A percentile compares a stretch with the other conserved stretches of the same genome.
Conservation (phyloP, 2,329 filamentous ascomycete species). For the Chrysosporium queenslandicum region DNA sequence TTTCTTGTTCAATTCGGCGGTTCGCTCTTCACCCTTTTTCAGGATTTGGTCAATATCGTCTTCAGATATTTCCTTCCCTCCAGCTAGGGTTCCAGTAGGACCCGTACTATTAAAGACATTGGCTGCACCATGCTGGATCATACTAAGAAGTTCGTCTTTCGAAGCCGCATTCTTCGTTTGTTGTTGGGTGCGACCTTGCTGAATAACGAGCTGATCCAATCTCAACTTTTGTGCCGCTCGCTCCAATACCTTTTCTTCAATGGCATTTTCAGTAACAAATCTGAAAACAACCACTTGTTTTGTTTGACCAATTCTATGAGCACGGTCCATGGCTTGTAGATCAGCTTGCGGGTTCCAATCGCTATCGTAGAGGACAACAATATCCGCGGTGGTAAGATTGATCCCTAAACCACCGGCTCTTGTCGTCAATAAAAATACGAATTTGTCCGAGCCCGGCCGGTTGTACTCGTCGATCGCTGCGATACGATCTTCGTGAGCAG, state of each 20-base stretch:
- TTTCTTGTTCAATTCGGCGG: conserved; percentile 79
- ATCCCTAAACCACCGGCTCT: conserved; percentile 93
- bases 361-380: conserved; percentile 92
- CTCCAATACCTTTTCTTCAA: conserved; percentile 96
- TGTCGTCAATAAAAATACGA: conserved; percentile 89
- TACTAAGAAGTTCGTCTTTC: conserved; percentile 89
- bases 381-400: conserved; percentile 89
- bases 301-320: conserved; percentile 95
- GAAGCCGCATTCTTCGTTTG: conserved; percentile 84
- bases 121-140: conserved; percentile 99
- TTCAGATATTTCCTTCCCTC: conserved; percentile 59
- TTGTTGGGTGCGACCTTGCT: conserved; percentile 87
- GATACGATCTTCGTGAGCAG: conserved; percentile 94
- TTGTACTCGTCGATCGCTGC: conserved; percentile 98
- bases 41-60: conserved; percentile 88
- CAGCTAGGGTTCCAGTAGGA: conserved; percentile 49
- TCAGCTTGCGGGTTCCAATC: conserved; percentile 99
- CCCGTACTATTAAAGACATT: conserved; percentile 75
- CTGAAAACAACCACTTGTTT: conserved; percentile 96
- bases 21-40: conserved; percentile 74
- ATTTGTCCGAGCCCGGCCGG: conserved; percentile 88
- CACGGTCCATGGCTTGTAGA: conserved; percentile 96
- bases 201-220: conserved; percentile 92
- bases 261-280: conserved; percentile 95
- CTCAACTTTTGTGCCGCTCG: conserved; percentile 93